A percentile compares a stretch with the other conserved stretches of the same genome.
Evolutionary conservation across 768 basidiomycete species (phyloP).

Genomic region (Tulasnella sp.): DNA sequence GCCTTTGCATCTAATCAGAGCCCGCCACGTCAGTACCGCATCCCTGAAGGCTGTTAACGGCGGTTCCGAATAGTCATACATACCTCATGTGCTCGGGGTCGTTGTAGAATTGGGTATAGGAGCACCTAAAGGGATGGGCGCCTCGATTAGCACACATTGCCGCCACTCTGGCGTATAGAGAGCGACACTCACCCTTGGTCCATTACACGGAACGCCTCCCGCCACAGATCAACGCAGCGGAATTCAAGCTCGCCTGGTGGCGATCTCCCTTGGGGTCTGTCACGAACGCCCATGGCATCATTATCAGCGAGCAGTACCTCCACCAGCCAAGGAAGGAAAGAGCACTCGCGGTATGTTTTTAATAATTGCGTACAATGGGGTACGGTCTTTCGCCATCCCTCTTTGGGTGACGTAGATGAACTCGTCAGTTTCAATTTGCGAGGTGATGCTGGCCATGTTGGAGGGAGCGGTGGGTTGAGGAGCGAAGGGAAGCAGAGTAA

Average conservation of each 20-base stretch:
- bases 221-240: slow-evolving; percentile 19
- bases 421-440: background rate
- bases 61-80: background rate
- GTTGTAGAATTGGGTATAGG: slow-evolving; percentile 17
- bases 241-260: slow-evolving; percentile 9
- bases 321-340: background rate
- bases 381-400: slow-evolving; percentile 14
- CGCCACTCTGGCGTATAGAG: background rate
- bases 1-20: slow-evolving; percentile 10
- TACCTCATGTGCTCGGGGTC: slow-evolving; percentile 19
- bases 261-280: slow-evolving; percentile 5
- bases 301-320: background rate
- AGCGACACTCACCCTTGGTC: slow-evolving; percentile 10
- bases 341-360: slow-evolving; percentile 16
- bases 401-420: slow-evolving; percentile 15
- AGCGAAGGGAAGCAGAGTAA: background rate
- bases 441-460: background rate
- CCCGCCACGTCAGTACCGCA: background rate
- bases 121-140: background rate
- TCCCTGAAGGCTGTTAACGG: background rate
- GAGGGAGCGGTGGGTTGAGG: background rate
- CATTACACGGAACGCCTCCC: slow-evolving; percentile 4
- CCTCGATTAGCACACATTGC: background rate
- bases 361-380: slow-evolving; percentile 14
- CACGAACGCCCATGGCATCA: background rate